Evolutionary conservation across 1,284 basidiomycete species (phyloP).

Genomic region (Boletus semigastroideus): DNA sequence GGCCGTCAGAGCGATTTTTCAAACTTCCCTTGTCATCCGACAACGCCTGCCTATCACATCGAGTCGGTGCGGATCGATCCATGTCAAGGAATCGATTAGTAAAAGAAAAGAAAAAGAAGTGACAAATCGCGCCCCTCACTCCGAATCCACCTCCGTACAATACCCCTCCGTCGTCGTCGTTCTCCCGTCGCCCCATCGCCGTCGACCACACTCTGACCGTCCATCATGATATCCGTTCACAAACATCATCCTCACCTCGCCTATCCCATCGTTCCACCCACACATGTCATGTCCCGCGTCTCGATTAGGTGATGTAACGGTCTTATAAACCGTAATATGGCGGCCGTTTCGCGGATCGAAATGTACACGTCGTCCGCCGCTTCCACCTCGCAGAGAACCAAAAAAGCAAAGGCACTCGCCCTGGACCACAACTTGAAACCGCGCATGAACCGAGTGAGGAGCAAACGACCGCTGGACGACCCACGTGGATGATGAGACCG

Average conservation of each 20-base stretch:
- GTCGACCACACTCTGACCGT: conserved; percentile 68
- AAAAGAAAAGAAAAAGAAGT: too few species aligned
- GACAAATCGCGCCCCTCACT: background rate
- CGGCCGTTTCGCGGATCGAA: conserved; percentile 76
- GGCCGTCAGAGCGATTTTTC: too few species aligned
- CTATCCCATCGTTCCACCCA: conserved; percentile 70
- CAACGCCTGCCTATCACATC: too few species aligned
- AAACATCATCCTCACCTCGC: conserved; percentile 67
- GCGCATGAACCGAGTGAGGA: conserved; percentile 66
- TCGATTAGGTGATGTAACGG: conserved; percentile 38
- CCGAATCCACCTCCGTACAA: conserved; percentile 21
- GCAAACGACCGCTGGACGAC: conserved; percentile 63
- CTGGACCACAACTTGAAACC: conserved; percentile 76
- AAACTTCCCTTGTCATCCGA: too few species aligned
- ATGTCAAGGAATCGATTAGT: too few species aligned
- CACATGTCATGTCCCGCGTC: conserved; percentile 67
- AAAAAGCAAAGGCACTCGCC: conserved; percentile 37
- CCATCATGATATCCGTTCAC: conserved; percentile 77
- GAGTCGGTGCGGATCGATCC: too few species aligned
- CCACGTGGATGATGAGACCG: conserved; percentile 20
- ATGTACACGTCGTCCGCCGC: conserved; percentile 79
- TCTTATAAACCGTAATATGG: conserved; percentile 62
- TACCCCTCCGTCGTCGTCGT: conserved; percentile 9
- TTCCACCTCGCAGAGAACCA: background rate
- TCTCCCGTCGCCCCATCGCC: background rate